These are phyloP conservation scores for Chrysoporthe austroafricana DNA, from an alignment of 2,329 filamentous ascomycete species.

Conservation along the genomic window DNA sequence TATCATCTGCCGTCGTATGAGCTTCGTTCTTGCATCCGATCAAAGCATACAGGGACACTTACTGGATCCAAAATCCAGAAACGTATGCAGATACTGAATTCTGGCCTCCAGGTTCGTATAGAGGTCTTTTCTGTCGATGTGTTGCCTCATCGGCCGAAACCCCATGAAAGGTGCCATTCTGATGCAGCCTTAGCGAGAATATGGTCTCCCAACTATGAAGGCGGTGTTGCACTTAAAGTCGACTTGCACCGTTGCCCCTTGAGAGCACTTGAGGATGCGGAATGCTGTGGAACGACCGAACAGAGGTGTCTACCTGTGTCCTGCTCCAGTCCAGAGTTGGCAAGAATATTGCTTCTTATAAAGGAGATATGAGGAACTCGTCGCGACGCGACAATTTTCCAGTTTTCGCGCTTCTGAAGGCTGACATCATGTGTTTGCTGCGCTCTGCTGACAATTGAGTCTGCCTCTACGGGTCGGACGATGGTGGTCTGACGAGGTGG, in stretches of 20 bases:
- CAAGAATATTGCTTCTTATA: not conserved
- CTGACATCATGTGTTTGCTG: slow-evolving; percentile 25
- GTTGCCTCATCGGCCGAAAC: slow-evolving; percentile 46
- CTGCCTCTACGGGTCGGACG: slow-evolving; percentile 24
- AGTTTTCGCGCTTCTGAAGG: not conserved
- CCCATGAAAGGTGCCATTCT: slow-evolving; percentile 24
- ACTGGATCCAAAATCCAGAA: slow-evolving; percentile 76
- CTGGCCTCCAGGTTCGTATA: slow-evolving; percentile 72
- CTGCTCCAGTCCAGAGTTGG: not conserved
- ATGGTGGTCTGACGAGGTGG: slow-evolving; percentile 29
- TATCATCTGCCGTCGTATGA: slow-evolving; percentile 59
- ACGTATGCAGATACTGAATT: slow-evolving; percentile 74
- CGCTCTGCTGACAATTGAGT: slow-evolving; percentile 29
- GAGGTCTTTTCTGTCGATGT: slow-evolving; percentile 71
- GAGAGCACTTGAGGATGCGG: not conserved
- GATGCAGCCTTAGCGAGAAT: not conserved
- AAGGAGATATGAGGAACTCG: not conserved
- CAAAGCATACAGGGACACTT: slow-evolving; percentile 36
- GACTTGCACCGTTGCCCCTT: not conserved
- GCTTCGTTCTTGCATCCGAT: not conserved
- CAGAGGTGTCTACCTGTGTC: not conserved
- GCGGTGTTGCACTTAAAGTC: not conserved
- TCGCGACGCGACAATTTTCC: slow-evolving; percentile 12
- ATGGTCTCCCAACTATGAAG: not conserved
- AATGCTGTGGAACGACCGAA: not conserved